These are phyloP conservation scores for Gomphus bonarii DNA, from an alignment of 1,284 basidiomycete species.

Conservation along the genomic window DNA sequence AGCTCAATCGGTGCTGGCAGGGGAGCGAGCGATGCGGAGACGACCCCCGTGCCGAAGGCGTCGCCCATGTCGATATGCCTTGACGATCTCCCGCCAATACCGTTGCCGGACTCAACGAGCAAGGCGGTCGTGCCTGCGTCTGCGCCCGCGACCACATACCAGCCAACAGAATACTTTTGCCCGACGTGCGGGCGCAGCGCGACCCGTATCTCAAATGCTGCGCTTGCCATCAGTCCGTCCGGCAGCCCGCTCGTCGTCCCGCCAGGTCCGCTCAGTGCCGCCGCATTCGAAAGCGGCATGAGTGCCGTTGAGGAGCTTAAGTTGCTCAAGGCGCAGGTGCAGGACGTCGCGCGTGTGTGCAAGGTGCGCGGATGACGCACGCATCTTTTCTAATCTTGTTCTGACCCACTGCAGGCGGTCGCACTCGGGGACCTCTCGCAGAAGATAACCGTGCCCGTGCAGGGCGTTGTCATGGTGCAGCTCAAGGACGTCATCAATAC, in stretches of 20 bases:
- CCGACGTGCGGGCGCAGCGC: constrained; percentile 35
- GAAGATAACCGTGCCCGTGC: constrained; percentile 94
- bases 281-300: constrained; percentile 52
- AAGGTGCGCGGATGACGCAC: constrained; percentile 32
- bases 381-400: too few species aligned
- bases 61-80: constrained; percentile 27
- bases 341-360: constrained; percentile 88
- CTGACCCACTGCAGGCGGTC: too few species aligned
- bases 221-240: constrained; percentile 21
- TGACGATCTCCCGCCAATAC: constrained; percentile 30
- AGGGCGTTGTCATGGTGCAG: constrained; percentile 95
- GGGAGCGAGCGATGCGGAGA: too few species aligned
- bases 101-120: constrained; percentile 25
- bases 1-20: too few species aligned
- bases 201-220: constrained; percentile 21
- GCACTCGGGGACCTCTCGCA: constrained; percentile 90
- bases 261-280: constrained; percentile 46
- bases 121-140: constrained; percentile 30
- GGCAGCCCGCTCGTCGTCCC: constrained; percentile 41
- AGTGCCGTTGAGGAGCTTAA: constrained; percentile 71
- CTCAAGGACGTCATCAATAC: constrained; percentile 97
- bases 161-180: constrained; percentile 29
- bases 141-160: constrained; percentile 26
- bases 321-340: constrained; percentile 80
- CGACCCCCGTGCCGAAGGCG: constrained; percentile 18